These are phyloP conservation scores for Filosporella fistucella DNA, from an alignment of 495 filamentous ascomycete genomes.

Conservation along the genomic window DNA sequence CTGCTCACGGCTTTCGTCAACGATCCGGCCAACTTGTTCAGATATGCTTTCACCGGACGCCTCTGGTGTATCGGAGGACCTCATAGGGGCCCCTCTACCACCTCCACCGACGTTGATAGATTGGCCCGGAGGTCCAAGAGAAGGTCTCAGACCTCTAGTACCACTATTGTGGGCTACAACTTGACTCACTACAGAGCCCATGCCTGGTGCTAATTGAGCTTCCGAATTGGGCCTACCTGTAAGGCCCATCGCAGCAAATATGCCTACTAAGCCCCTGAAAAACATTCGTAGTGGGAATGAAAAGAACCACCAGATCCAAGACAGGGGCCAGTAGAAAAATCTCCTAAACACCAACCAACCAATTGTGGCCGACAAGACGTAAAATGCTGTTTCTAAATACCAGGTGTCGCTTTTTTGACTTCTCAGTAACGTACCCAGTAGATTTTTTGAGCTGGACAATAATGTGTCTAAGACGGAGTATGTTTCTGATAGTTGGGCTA, in stretches of 20 bases:
- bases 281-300: slow-evolving; percentile 67
- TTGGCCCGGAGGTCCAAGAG: too few relatives aligned
- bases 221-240: too few relatives aligned
- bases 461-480: slow-evolving; percentile 77
- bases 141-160: slow-evolving; percentile 29
- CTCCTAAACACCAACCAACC: slow-evolving; percentile 82
- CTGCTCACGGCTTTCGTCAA: slow-evolving; percentile 36
- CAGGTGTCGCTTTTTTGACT: slow-evolving; percentile 94
- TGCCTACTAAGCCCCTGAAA: slow-evolving; percentile 38
- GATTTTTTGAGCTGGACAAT: slow-evolving; percentile 62
- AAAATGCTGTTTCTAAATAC: slow-evolving; percentile 88
- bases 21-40: slow-evolving; percentile 45
- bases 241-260: slow-evolving; percentile 33
- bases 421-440: slow-evolving; percentile 74
- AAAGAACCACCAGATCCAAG: slow-evolving; percentile 86
- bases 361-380: slow-evolving; percentile 70
- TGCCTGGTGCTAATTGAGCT: too few relatives aligned
- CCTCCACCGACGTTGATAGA: slow-evolving; percentile 23
- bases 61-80: slow-evolving; percentile 1
- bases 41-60: slow-evolving; percentile 27
- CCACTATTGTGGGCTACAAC: slow-evolving; percentile 40
- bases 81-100: slow-evolving; percentile 17
- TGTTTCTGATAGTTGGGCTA: slow-evolving; percentile 70
- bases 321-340: slow-evolving; percentile 81
- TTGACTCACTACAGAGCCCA: slow-evolving; percentile 21